Percentiles rank a stretch among this genome's conserved stretches.
phyloP scores from a whole-genome alignment of 768 basidiomycete species.

The Serendipita sp. region DNA sequence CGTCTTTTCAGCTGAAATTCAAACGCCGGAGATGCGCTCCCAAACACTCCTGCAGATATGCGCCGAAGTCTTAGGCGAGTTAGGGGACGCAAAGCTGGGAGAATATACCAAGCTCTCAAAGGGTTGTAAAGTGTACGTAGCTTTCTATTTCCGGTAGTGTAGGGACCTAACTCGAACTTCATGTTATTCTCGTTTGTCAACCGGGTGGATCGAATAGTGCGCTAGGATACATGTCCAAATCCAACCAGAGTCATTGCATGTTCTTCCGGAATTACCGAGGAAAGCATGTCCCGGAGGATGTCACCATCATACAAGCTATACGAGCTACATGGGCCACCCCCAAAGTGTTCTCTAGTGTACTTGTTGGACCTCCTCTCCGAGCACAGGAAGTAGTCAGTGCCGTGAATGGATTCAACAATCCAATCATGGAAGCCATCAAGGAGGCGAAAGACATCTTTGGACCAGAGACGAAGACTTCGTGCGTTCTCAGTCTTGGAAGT shows the following conservation, averaged over 20 bases:
- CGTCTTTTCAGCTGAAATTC: not conserved
- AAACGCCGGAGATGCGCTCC: not conserved
- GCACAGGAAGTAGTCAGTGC: not conserved
- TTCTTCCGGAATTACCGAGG: not conserved
- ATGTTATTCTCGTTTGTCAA: not conserved
- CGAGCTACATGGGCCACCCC: not conserved
- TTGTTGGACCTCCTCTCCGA: not conserved
- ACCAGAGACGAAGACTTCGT: not conserved
- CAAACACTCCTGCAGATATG: too few relatives aligned
- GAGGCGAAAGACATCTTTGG: slow-evolving; percentile 3
- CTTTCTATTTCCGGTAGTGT: too few relatives aligned
- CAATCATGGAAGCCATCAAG: not conserved
- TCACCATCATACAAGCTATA: not conserved
- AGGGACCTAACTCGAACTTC: not conserved
- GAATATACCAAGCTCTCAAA: not conserved
- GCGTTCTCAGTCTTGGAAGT: not conserved
- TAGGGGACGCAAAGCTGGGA: not conserved
- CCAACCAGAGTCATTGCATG: not conserved
- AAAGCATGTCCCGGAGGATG: not conserved
- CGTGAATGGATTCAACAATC: slow-evolving; percentile 1
- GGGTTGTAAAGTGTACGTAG: not conserved
- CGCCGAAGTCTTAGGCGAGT: too few relatives aligned
- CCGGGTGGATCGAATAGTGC: not conserved
- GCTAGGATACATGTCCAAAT: not conserved
- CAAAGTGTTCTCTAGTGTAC: not conserved